phyloP scores from a whole-genome alignment of 768 basidiomycete genomes.

The Cystobasidium tubakii region DNA sequence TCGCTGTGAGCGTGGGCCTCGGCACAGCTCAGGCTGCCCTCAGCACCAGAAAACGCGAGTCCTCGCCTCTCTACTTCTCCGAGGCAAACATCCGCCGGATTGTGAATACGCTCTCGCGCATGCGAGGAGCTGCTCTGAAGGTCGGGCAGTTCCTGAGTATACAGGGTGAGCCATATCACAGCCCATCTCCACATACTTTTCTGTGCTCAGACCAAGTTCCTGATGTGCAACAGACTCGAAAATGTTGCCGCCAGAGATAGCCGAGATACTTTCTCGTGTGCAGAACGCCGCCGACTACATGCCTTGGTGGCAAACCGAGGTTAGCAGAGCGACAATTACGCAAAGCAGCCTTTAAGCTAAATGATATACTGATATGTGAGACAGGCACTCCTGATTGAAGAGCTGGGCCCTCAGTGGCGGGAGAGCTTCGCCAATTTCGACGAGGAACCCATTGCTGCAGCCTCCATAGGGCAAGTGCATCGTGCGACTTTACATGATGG shows the following conservation, averaged over 20 bases:
- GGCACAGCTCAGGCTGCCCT: constrained; percentile 84
- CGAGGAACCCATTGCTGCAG: constrained; percentile 30
- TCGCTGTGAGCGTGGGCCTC: constrained; percentile 79
- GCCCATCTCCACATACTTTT: neutral
- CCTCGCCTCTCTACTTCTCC: constrained; percentile 54
- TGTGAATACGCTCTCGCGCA: constrained; percentile 84
- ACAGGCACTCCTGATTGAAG: constrained; percentile 61
- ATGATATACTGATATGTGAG: neutral
- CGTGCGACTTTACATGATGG: constrained; percentile 57
- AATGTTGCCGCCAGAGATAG: constrained; percentile 75
- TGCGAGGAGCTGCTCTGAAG: constrained; percentile 95
- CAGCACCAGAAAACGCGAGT: constrained; percentile 48
- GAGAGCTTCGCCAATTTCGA: constrained; percentile 57
- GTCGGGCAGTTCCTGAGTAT: constrained; percentile 96
- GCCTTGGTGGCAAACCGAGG: constrained; percentile 98
- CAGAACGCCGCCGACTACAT: constrained; percentile 97
- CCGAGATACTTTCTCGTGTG: constrained; percentile 78
- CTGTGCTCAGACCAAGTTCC: neutral
- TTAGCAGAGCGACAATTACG: constrained; percentile 48
- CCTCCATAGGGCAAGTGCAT: constrained; percentile 93
- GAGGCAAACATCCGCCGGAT: constrained; percentile 84
- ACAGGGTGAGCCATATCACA: constrained; percentile 58
- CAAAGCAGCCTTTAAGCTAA: constrained; percentile 47
- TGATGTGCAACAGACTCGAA: constrained; percentile 64
- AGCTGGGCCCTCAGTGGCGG: constrained; percentile 71